Evolutionary conservation across 345 rosid species (phyloP), one percentile per base, ranked within the genome.

Genomic region (Citrus glauca): DNA sequence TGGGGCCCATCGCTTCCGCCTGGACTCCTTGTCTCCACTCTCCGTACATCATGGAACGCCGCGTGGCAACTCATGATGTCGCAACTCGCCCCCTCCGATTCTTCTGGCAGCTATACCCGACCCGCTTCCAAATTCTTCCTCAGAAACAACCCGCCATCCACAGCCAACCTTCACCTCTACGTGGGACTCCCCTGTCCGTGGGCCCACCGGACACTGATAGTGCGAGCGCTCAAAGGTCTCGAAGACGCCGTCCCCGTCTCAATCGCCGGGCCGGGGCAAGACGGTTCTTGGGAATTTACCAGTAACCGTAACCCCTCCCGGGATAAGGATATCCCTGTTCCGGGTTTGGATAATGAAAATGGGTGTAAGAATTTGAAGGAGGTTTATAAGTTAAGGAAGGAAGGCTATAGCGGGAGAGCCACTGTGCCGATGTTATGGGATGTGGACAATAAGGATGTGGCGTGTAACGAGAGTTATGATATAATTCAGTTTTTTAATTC

Each of bases 1-100:
- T 92, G 96, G 94, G 99, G 99, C 0, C 88, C 92, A 17, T 93
- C 99, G 19, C 97, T 93, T 17, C 99, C 99, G 3, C 96, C 98
- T 30, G 98, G 96, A 20, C 86, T 95, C 71, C 93, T 95, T 13
- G 86, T 95, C 83, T 85, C 94, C 85, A 81, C 97, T 65, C 89
- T 86, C 84, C 91, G 99, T 68, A 86, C 87, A 27, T 88, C 91
- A 2, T 92, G 96, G 98, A 83, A 79, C 80, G 75, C 96, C 77
- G 70, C 93, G 13, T 92, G 99, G 98, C 89, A 85, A 13, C 87
- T 95, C 79, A 91, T 93, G 98, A 92, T 95, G 97, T 85, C 96
- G 61, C 97, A 93, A 80, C 90, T 95, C 32, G 98, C 99, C 30
- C 98, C 98, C 61, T 90, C 98, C 2, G 97, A 93, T 74, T 77